Base-by-base conservation (phyloP, 208 protist genomes). In the Crithidia acanthocephali region DNA sequence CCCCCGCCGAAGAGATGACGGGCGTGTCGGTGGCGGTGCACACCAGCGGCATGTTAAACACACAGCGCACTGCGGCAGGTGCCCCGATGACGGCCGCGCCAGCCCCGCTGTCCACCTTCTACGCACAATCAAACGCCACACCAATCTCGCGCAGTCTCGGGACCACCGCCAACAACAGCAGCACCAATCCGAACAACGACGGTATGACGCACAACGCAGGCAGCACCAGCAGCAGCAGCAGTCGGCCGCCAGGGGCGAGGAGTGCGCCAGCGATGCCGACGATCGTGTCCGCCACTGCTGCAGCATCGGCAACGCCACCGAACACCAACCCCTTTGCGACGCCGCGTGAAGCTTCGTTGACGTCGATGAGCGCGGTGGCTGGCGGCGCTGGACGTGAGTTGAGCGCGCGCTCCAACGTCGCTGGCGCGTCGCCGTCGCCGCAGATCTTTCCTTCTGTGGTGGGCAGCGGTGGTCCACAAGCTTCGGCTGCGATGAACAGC, bases 31-130 rank as follows among this genome's bases (percentile, higher is more conserved):
- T 77, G 27, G 72, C 51, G 7, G 33, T 45, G 11, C 56, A 71
- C 22, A 42, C 40, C 30, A 40, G 56, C n/a, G 72, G 72, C 48
- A 77, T 77, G 57, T 22, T 77, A 15, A 59, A 23, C 59, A 52
- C 28, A 23, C 1, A 9, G 1, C 8, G 40, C 28, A 13, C 28
- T 16, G 37, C 57, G 2, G 18, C 22, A 32, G 13, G 9, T 42
- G 37, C 37, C 13, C 37, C 37, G 6, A 15, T 13, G 9, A 13
- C 13, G 23, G 40, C 53, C 15, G 27, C 25, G 16, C 50, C 50
- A 18, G 9, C 50, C 37, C 7, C 45, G 20, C 8, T 22, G 6
- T 3, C 25, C 42, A 40, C 27, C 16, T 16, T 13, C 15, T 8
- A 30, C 7, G 13, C 44, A 5, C 20, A 16, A 13, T 66, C 61